Conservation (phyloP, 805 yeast genomes). For the Nakazawaea molendinolei region DNA sequence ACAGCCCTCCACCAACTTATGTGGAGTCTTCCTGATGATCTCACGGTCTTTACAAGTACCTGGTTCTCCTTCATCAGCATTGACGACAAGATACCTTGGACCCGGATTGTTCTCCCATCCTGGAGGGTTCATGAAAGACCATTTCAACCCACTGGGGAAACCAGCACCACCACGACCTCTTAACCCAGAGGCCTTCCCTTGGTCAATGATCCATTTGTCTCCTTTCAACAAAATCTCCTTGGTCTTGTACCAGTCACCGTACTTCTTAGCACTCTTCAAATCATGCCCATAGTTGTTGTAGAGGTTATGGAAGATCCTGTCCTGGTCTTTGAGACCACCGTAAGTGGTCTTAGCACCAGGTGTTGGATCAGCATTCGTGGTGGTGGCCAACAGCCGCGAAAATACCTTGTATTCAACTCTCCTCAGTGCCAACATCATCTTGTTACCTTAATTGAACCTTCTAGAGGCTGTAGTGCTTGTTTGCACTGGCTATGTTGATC, state of each 20-base stretch:
- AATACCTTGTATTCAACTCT: no score
- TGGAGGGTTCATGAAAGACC: slow-evolving; percentile 95
- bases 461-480: no score
- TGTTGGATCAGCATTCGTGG: slow-evolving; percentile 40
- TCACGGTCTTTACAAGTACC: slow-evolving; percentile 93
- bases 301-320: slow-evolving; percentile 81
- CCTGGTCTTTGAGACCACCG: slow-evolving; percentile 78
- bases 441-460: no score
- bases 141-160: slow-evolving; percentile 83
- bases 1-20: slow-evolving; percentile 89
- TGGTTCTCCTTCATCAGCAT: slow-evolving; percentile 94
- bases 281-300: slow-evolving; percentile 73
- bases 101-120: slow-evolving; percentile 90
- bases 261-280: slow-evolving; percentile 62
- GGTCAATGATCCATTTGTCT: slow-evolving; percentile 85
- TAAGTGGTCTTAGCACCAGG: slow-evolving; percentile 43
- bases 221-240: slow-evolving; percentile 80
- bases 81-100: slow-evolving; percentile 84
- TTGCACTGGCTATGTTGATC: no score
- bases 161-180: slow-evolving; percentile 96
- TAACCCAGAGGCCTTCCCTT: slow-evolving; percentile 76
- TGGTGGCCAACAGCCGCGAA: slow-evolving; percentile 23
- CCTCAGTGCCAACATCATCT: no score
- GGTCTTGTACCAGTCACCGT: slow-evolving; percentile 92
- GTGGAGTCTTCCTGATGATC: slow-evolving; percentile 87